Percentiles rank a stretch among this genome's conserved stretches.
These are phyloP conservation scores for Medicago lupulina DNA, from an alignment of 306 rosid species.

Conservation along the genomic window DNA sequence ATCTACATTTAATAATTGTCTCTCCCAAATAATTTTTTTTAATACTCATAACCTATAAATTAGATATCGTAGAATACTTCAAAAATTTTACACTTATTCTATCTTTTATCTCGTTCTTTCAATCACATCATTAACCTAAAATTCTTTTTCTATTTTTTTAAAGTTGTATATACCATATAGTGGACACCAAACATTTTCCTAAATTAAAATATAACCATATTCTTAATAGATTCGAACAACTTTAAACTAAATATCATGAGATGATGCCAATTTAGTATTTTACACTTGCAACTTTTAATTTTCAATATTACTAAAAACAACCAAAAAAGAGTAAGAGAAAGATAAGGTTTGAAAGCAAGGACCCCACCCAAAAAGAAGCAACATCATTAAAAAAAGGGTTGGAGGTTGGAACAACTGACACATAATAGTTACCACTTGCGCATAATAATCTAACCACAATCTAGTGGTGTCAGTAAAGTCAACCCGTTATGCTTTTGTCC, in stretches of 20 bases:
- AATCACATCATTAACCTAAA: too few relatives aligned
- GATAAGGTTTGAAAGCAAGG: constrained; percentile 2
- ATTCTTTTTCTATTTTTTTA: too few relatives aligned
- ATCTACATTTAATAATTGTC: too few relatives aligned
- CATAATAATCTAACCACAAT: constrained; percentile 34
- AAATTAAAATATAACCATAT: too few relatives aligned
- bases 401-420: neutral
- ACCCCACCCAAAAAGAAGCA: neutral
- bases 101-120: too few relatives aligned
- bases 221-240: neutral
- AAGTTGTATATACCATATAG: too few relatives aligned
- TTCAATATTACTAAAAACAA: neutral
- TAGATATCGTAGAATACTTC: too few relatives aligned
- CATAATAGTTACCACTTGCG: constrained; percentile 47
- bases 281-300: neutral
- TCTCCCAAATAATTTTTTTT: too few relatives aligned
- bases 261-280: constrained; percentile 1
- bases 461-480: constrained; percentile 43
- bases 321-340: neutral
- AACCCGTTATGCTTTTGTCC: constrained; percentile 51
- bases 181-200: too few relatives aligned
- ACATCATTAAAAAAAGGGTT: neutral
- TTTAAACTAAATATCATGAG: neutral
- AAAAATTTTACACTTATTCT: too few relatives aligned
- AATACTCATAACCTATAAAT: too few relatives aligned